Conservation (phyloP, 495 filamentous ascomycete species). For the Corynascus novoguineensis region DNA sequence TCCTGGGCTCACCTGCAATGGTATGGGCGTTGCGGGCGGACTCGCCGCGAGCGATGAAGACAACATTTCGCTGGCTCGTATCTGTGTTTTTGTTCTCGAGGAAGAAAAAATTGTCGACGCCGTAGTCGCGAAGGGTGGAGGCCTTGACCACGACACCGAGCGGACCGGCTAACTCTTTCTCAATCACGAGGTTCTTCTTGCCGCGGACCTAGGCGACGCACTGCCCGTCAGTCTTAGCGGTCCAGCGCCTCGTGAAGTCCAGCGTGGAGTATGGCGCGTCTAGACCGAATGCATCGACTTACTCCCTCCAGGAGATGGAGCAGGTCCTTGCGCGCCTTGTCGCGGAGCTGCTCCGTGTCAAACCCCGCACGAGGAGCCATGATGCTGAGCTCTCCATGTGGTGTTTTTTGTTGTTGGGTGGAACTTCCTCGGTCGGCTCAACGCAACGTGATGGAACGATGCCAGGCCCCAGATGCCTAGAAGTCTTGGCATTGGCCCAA, state of each 20-base stretch:
- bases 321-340: constrained; percentile 79
- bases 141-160: constrained; percentile 91
- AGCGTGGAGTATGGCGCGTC: not conserved
- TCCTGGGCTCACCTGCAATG: constrained; percentile 76
- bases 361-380: constrained; percentile 68
- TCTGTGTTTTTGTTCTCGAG: constrained; percentile 91
- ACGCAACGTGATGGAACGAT: not conserved
- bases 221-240: constrained; percentile 31
- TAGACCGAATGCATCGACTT: constrained; percentile 50
- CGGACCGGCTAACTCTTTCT: constrained; percentile 81
- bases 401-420: constrained; percentile 18
- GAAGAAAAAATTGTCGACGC: constrained; percentile 92
- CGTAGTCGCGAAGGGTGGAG: constrained; percentile 76
- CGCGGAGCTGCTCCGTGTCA: constrained; percentile 73
- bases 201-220: constrained; percentile 67
- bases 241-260: constrained; percentile 13
- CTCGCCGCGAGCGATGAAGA: constrained; percentile 87
- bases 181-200: constrained; percentile 96
- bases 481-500: constrained; percentile 15
- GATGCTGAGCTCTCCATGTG: constrained; percentile 45
- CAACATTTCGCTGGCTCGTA: constrained; percentile 86
- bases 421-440: not conserved
- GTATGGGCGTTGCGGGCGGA: constrained; percentile 71
- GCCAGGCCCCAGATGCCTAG: too few species aligned
- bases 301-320: constrained; percentile 84